Conservation (phyloP, 1,284 basidiomycete species). For the Moniliella sp. region DNA sequence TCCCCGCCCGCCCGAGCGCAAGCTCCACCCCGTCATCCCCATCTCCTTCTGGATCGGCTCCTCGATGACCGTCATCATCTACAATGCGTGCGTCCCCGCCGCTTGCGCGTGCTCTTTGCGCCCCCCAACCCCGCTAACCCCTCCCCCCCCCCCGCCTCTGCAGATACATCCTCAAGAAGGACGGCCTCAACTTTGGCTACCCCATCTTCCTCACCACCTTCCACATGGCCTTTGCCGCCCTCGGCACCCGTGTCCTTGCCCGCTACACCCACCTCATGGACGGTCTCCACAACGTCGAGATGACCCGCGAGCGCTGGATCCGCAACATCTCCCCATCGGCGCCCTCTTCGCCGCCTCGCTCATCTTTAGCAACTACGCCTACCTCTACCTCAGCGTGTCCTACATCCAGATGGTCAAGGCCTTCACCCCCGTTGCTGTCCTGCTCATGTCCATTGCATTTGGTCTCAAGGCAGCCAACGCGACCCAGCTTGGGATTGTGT, state of each 20-base stretch:
- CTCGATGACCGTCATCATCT: conserved; percentile 73
- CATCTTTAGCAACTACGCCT: conserved; percentile 79
- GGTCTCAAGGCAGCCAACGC: conserved; percentile 68
- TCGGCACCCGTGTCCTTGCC: conserved; percentile 69
- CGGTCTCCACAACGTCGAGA: conserved; percentile 55
- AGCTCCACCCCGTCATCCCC: conserved; percentile 42
- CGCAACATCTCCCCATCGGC: conserved; percentile 79
- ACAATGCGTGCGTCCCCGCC: conserved; percentile 44
- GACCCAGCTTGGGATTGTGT: conserved; percentile 59
- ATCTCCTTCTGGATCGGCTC: conserved; percentile 76
- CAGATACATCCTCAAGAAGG: conserved; percentile 47
- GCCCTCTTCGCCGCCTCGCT: conserved; percentile 73
- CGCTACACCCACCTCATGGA: conserved; percentile 74
- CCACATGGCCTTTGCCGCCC: conserved; percentile 43
- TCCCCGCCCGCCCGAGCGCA: conserved; percentile 10
- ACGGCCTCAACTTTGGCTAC: conserved; percentile 22
- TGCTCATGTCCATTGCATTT: conserved; percentile 76
- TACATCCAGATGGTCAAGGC: conserved; percentile 99
- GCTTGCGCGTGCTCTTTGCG: too few species aligned
- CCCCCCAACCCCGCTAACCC: too few species aligned
- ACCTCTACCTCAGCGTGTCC: conserved; percentile 67
- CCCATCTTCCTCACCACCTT: conserved; percentile 34
- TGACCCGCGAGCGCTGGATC: conserved; percentile 41
- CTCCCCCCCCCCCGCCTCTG: conserved; percentile 5
- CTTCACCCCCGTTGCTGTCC: conserved; percentile 83